Evolutionary conservation across 2,329 filamentous ascomycete genomes (phyloP), one percentile per base, ranked within the genome.

Genomic region (Stemphylium vesicarium): DNA sequence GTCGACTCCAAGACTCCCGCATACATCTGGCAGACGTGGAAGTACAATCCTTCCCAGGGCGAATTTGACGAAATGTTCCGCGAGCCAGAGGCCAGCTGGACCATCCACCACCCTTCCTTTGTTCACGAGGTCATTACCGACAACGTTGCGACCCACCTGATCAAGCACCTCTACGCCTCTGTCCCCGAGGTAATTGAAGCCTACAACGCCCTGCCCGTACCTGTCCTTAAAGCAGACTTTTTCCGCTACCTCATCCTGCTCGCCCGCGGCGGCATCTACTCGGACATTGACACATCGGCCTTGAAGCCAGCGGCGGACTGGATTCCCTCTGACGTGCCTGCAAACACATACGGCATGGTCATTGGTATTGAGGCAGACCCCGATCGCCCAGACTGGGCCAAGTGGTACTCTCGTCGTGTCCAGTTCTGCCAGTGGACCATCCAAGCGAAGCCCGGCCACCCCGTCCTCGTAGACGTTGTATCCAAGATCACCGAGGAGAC

Each of bases 401-500:
- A 96, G 1, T 98, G 94, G 95, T 99, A 98, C 80, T 95, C 92
- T 60, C 89, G 95, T 56, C 86, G 94, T 60, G 93, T 99, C 57
- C 95, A 98, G 74, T 98, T 99, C 77, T 99, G 95, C 78, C 95
- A 99, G 76, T 99, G 95, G 95, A 99, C 95, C 1, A 97, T 99
- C 60, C 94, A 98, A 77, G 82, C 90, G 53, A 99, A 99, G 77
- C 90, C 94, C 0, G 95, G 95, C 10, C 95, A 99, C 74, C 95
- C 95, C 0, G 87, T 96, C 11, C 83, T 99, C 54, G 87, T 93
- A 59, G 91, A 97, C 57, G 85, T 96, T 57, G 92, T 99, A 29
- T 83, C 89, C 12, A 89, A 88, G 63, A 93, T 99, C 70, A 96
- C 94, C 0, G 84, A 91, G 61, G 86, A 93, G 73, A 90, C 93